Evolutionary conservation across 2,329 filamentous ascomycete genomes (phyloP).

Genomic region (Chaetomium globosum): DNA sequence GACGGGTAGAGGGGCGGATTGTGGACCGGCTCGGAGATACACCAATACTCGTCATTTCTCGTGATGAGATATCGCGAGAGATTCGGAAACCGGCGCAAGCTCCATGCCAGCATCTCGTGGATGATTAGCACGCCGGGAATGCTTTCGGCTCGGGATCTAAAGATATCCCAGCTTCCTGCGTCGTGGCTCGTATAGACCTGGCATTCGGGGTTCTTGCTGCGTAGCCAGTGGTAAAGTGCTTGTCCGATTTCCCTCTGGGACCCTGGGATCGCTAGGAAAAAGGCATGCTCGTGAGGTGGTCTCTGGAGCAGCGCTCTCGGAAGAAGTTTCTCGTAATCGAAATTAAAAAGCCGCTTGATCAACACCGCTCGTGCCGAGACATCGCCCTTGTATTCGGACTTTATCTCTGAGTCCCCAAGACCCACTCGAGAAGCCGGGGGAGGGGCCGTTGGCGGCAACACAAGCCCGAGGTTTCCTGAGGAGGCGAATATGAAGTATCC

Average conservation of each 20-base stretch:
- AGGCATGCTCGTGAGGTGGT: slow-evolving; percentile 39
- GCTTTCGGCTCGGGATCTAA: slow-evolving; percentile 40
- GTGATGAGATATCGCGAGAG: slow-evolving; percentile 43
- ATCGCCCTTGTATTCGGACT: not conserved
- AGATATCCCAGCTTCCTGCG: slow-evolving; percentile 53
- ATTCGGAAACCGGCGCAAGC: slow-evolving; percentile 46
- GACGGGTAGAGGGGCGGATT: slow-evolving; percentile 42
- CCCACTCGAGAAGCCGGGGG: not conserved
- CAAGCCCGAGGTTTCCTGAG: slow-evolving; percentile 23
- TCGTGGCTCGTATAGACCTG: slow-evolving; percentile 48
- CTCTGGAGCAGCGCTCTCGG: slow-evolving; percentile 23
- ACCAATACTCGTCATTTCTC: slow-evolving; percentile 44
- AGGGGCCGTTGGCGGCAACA: slow-evolving; percentile 30
- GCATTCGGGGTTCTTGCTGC: slow-evolving; percentile 45
- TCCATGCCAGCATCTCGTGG: slow-evolving; percentile 48
- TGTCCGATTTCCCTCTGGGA: slow-evolving; percentile 42
- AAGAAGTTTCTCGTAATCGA: slow-evolving; percentile 42
- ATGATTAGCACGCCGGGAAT: slow-evolving; percentile 47
- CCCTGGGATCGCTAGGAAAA: slow-evolving; percentile 56
- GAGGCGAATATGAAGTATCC: slow-evolving; percentile 46
- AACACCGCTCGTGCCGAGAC: slow-evolving; percentile 28
- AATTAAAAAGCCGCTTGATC: slow-evolving; percentile 36
- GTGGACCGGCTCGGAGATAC: slow-evolving; percentile 45
- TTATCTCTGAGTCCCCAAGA: not conserved
- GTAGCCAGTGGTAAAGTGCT: slow-evolving; percentile 52